Base-by-base conservation (phyloP, 139 green algal species). In the Limnomonas spitsbergensis region DNA sequence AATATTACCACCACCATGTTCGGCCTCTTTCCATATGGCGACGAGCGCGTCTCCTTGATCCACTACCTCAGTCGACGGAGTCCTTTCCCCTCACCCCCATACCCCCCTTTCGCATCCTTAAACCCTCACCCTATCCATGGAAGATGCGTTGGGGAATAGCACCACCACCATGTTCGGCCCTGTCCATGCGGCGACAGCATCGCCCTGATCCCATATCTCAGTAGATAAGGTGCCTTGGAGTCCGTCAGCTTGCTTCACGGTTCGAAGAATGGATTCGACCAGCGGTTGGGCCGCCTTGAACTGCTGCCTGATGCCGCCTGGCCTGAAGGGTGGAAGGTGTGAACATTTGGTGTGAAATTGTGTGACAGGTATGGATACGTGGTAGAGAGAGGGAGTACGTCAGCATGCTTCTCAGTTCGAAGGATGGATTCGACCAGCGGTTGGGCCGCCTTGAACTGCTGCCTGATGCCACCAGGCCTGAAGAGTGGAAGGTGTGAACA, bases 361-460 rank as follows among this genome's bases (percentile, higher is more conserved):
- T 72, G 29, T 20, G 29, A 37, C 7, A 37, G 61, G 29, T 20
- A 72, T 34, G 29, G 61, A 37, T 34, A n/a, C n/a, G n/a, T n/a
- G n/a, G n/a, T n/a, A n/a, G n/a, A n/a, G n/a, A n/a, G n/a, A n/a
- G n/a, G 76, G 20, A 61, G 47, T 14, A 14, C 47, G 29, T 61
- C 68, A 26, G n/a, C 68, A 31, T 14, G 68, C 77, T 94, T 95
- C 27, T 97, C 77, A 24, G 74, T 53, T 0, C 81, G 75, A 70
- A 97, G 76, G 4, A 97, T 86, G 47, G 75, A 53, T 83, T 96
- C 92, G 1, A 97, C 85, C 72, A 94, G 77, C 9, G 89, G 89
- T 37, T 80, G 70, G n/a, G 87, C 88, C 14, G 88, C 93, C 75
- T 94, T 96, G 84, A 95, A 95, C 82, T 96, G 93, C 85, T 97